phyloP scores from a whole-genome alignment of 345 rosid species.

The Dipteronia sinensis region DNA sequence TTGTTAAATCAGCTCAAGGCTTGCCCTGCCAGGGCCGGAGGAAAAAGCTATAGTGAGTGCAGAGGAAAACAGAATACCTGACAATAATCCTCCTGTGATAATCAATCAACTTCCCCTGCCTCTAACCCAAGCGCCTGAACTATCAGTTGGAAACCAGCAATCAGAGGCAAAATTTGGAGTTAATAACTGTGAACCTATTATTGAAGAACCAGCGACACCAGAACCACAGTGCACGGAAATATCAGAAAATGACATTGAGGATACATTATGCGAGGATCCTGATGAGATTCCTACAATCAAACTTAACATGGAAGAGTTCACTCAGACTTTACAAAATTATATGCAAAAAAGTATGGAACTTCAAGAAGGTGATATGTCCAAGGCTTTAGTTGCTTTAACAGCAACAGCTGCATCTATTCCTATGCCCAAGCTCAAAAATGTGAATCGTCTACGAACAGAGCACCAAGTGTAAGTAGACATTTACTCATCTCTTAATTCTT shows the following conservation, averaged over 20 bases:
- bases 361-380: slow-evolving; percentile 69
- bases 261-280: slow-evolving; percentile 57
- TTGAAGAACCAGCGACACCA: slow-evolving; percentile 91
- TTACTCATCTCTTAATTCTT: background rate
- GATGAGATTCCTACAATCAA: slow-evolving; percentile 83
- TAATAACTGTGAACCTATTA: slow-evolving; percentile 62
- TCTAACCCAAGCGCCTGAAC: slow-evolving; percentile 43
- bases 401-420: slow-evolving; percentile 85
- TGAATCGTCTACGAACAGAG: slow-evolving; percentile 85
- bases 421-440: slow-evolving; percentile 74
- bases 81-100: slow-evolving; percentile 36
- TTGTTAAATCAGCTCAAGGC: slow-evolving; percentile 73
- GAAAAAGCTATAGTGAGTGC: slow-evolving; percentile 41
- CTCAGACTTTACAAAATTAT: slow-evolving; percentile 63
- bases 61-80: slow-evolving; percentile 34
- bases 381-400: slow-evolving; percentile 77
- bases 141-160: slow-evolving; percentile 32
- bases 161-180: slow-evolving; percentile 30
- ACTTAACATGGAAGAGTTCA: slow-evolving; percentile 67
- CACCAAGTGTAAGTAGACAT: slow-evolving; percentile 80
- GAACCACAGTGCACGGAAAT: slow-evolving; percentile 51
- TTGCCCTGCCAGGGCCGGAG: slow-evolving; percentile 78
- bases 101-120: slow-evolving; percentile 41
- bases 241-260: slow-evolving; percentile 69
- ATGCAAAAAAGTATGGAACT: slow-evolving; percentile 69